Evolutionary conservation across 192 early-diverging fungal genomes (phyloP).

Genomic region (Chytriomyces confervae): DNA sequence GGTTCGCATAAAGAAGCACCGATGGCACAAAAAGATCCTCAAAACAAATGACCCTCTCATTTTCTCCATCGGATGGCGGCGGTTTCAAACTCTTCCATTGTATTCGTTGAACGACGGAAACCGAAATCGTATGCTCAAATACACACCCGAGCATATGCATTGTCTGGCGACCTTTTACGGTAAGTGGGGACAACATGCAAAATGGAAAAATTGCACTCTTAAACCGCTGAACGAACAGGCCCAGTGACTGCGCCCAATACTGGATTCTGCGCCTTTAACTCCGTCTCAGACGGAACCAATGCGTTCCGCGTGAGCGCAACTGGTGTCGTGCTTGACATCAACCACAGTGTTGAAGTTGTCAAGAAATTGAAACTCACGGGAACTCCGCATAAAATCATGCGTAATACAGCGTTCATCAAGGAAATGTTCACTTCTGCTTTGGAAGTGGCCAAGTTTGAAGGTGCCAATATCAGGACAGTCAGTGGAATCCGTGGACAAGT

Average conservation of each 20-base stretch:
- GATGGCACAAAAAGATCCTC: conserved; percentile 94
- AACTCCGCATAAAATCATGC: conserved; percentile 90
- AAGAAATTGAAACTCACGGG: conserved; percentile 99
- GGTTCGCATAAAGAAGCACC: conserved; percentile 96
- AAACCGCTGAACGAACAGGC: conserved; percentile 42
- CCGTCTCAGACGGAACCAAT: conserved; percentile 61
- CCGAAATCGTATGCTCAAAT: conserved; percentile 97
- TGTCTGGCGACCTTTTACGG: conserved; percentile 94
- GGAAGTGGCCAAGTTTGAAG: conserved; percentile 99
- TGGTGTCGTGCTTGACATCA: conserved; percentile 92
- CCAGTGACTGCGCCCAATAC: conserved; percentile 96
- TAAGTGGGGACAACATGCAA: conserved; percentile 16
- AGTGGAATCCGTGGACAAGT: conserved; percentile 97
- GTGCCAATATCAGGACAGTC: conserved; percentile 93
- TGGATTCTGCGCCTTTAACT: conserved; percentile 93
- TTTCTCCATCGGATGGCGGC: conserved; percentile 96
- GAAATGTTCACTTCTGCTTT: conserved; percentile 97
- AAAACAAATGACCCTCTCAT: conserved; percentile 98
- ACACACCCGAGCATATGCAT: conserved; percentile 99
- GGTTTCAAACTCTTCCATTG: conserved; percentile 95
- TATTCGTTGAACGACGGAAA: conserved; percentile 89
- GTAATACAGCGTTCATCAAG: conserved; percentile 96
- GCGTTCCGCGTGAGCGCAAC: conserved; percentile 95
- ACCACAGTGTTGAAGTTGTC: conserved; percentile 91
- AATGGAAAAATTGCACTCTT: background rate